phyloP scores from a whole-genome alignment of 768 basidiomycete species.

The Amanita molliuscula region DNA sequence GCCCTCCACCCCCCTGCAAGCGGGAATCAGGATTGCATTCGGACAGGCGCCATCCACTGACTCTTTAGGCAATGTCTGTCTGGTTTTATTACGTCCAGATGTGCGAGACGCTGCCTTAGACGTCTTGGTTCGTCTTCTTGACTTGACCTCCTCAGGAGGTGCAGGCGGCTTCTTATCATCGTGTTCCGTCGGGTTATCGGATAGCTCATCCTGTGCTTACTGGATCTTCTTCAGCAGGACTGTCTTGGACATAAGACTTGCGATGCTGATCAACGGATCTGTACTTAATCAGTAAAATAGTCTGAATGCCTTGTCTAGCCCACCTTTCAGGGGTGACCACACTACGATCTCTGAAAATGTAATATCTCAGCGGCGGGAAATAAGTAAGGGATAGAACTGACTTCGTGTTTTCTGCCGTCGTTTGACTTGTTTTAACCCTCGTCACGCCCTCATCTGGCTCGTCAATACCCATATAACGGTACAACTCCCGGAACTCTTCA shows the following conservation, averaged over 20 bases:
- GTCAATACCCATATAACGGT: slow-evolving; percentile 4
- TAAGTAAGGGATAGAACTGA: background rate
- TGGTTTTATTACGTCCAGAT: background rate
- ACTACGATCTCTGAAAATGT: background rate
- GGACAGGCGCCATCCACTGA: background rate
- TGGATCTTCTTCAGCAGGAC: background rate
- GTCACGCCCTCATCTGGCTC: background rate
- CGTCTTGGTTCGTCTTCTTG: background rate
- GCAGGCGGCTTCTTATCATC: background rate
- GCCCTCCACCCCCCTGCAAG: background rate
- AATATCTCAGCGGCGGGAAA: background rate
- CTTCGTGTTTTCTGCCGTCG: background rate
- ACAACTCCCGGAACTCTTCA: slow-evolving; percentile 4
- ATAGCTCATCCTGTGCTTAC: background rate
- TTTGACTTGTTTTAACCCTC: background rate
- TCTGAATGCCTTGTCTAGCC: background rate
- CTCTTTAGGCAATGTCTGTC: background rate
- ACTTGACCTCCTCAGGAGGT: background rate
- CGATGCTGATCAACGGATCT: background rate
- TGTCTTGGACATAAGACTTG: background rate
- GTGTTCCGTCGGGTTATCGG: background rate
- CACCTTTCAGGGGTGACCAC: background rate
- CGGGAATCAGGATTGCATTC: background rate
- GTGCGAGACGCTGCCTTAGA: background rate
- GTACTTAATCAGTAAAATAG: background rate